Conservation (phyloP, 2,329 filamentous ascomycete genomes). For the Thelonectria rubi region DNA sequence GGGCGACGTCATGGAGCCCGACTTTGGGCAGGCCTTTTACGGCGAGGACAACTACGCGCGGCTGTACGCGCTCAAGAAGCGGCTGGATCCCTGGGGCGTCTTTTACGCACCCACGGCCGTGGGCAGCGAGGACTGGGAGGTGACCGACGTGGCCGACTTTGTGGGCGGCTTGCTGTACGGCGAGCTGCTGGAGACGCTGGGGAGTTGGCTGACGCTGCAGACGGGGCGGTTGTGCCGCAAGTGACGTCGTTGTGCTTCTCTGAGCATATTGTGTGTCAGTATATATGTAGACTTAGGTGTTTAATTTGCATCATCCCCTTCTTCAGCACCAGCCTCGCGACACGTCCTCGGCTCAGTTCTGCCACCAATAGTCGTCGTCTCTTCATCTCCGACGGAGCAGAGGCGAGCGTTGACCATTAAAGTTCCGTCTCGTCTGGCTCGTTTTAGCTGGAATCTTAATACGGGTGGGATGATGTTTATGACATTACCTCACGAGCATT, state of each 20-base stretch:
- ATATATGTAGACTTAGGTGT: too few species aligned
- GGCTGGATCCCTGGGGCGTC: slow-evolving; percentile 43
- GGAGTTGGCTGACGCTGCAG: slow-evolving; percentile 30
- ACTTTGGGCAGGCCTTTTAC: slow-evolving; percentile 45
- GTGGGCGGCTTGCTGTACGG: slow-evolving; percentile 21
- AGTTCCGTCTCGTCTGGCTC: background rate
- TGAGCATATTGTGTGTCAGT: slow-evolving; percentile 1
- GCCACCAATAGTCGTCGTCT: too few species aligned
- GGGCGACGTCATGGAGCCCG: slow-evolving; percentile 46
- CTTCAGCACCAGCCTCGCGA: too few species aligned
- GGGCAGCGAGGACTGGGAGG: slow-evolving; percentile 31
- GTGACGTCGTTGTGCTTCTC: background rate
- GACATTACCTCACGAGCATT: background rate
- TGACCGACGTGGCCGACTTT: slow-evolving; percentile 15
- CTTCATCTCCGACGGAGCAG: too few species aligned
- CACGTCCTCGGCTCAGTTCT: background rate
- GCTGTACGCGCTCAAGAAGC: slow-evolving; percentile 44
- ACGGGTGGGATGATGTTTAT: background rate
- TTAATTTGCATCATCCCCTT: too few species aligned
- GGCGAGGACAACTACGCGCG: slow-evolving; percentile 41
- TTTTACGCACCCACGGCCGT: slow-evolving; percentile 37
- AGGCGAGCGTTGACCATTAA: background rate
- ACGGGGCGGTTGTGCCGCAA: slow-evolving; percentile 28
- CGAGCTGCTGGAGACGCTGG: slow-evolving; percentile 26
- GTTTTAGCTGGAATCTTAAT: background rate